Evolutionary conservation across 768 basidiomycete species (phyloP), one percentile per base, ranked within the genome.

Genomic region (Russula sp.): DNA sequence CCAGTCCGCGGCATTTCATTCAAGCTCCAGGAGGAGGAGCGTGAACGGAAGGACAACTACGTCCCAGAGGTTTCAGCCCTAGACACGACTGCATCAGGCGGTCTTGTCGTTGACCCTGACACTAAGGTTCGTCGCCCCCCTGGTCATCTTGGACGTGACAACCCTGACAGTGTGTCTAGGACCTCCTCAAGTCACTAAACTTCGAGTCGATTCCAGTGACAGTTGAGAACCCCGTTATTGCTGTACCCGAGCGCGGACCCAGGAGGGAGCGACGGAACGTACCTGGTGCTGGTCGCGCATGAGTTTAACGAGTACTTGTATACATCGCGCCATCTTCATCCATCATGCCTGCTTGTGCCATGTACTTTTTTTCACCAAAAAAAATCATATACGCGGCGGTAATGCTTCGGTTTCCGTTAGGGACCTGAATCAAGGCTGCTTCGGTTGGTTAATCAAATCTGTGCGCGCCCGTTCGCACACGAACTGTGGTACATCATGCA

Each of bases 21-120:
- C 93, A 97, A 98, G 78, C 89, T 99, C 69, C 97, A 99, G 76
- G 97, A 98, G 74, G 97, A 99, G 78, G 97, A 99, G 79, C 85
- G 97, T 65, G 97, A 99, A 78, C 81, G 96, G 71, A 98, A 98
- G 84, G 97, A 99, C 75, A 95, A 98, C 82, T 98, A 92, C 76
- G 96, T 98, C 57, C 97, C 97, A 66, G 97, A 98, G 73, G 87
- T 97, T 42, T 99, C 97, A 56, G 97, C 97, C 43, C 89, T 99
- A 67, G 90, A 95, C 75, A 85, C 83, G 61, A 78, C 81, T 60
- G 77, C 77, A 5, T 61, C 63, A 22, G 81, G 79, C 54, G 88
- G 88, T 48, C 79, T 98, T 58, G 88, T 94, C 73, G 81, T 99
- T 70, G 97, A 99, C 73, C 80, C 79, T 56, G 93, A 96, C 69